phyloP scores from a whole-genome alignment of 805 yeast genomes.

The Yamadazyma tumulicola region DNA sequence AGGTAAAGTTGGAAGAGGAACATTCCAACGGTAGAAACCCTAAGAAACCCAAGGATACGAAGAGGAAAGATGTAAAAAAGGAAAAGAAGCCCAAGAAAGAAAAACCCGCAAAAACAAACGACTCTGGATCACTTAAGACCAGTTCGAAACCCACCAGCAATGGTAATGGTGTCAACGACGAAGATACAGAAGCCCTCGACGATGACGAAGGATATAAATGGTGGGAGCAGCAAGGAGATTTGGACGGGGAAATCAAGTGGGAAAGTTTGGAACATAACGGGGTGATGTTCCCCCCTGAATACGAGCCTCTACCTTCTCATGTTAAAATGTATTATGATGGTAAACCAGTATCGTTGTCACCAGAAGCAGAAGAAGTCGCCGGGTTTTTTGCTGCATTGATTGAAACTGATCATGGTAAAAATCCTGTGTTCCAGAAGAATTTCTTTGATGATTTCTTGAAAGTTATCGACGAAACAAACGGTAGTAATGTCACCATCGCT shows the following conservation, averaged over 20 bases:
- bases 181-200: constrained; percentile 18
- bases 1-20: constrained; percentile 1
- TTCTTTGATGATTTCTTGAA: constrained; percentile 75
- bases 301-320: constrained; percentile 77
- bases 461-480: constrained; percentile 70
- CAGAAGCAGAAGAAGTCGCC: constrained; percentile 92
- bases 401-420: constrained; percentile 83
- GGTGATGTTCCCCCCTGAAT: constrained; percentile 89
- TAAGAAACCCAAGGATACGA: constrained; percentile 2
- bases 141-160: constrained; percentile 5
- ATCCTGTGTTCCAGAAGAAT: constrained; percentile 81
- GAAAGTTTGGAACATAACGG: constrained; percentile 82
- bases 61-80: constrained; percentile 3
- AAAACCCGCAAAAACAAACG: constrained; percentile 3
- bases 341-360: constrained; percentile 68
- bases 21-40: too few species aligned
- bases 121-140: constrained; percentile 6
- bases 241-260: constrained; percentile 82
- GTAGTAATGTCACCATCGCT: constrained; percentile 44
- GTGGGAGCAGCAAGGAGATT: constrained; percentile 86
- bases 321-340: constrained; percentile 77
- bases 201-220: constrained; percentile 59
- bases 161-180: constrained; percentile 6
- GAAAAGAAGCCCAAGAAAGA: constrained; percentile 5
- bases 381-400: constrained; percentile 90